These are phyloP conservation scores for Fraxinus sp. DNA, from an alignment of 305 asterid species.

Conservation along the genomic window DNA sequence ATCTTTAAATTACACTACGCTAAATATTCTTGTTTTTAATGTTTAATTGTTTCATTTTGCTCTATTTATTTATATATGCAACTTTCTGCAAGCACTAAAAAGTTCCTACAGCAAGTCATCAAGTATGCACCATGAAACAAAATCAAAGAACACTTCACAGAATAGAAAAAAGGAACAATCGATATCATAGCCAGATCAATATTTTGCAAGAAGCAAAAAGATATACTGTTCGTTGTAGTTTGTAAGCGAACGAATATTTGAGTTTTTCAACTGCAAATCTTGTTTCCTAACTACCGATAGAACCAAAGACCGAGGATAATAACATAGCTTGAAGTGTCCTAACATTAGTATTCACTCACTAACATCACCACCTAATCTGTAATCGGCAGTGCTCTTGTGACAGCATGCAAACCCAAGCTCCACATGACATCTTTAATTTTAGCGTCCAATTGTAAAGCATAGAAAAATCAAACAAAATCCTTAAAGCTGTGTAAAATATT, in stretches of 20 bases:
- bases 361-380: neutral
- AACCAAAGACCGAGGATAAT: neutral
- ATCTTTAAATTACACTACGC: neutral
- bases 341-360: neutral
- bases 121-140: neutral
- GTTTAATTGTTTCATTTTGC: neutral
- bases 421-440: neutral
- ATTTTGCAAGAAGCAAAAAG: neutral
- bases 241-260: neutral
- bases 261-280: neutral
- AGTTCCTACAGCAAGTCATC: neutral
- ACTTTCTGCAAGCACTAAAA: neutral
- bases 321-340: conserved; percentile 4
- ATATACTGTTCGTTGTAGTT: neutral
- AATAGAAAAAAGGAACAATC: neutral
- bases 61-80: neutral
- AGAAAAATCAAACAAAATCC: conserved; percentile 18
- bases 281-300: neutral
- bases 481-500: conserved; percentile 3
- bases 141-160: neutral
- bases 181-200: neutral
- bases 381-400: neutral
- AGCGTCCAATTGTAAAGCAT: neutral
- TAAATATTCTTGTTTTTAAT: neutral
- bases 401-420: neutral